Conservation (phyloP, 2,329 filamentous ascomycete species). For the Nemania serpens region DNA sequence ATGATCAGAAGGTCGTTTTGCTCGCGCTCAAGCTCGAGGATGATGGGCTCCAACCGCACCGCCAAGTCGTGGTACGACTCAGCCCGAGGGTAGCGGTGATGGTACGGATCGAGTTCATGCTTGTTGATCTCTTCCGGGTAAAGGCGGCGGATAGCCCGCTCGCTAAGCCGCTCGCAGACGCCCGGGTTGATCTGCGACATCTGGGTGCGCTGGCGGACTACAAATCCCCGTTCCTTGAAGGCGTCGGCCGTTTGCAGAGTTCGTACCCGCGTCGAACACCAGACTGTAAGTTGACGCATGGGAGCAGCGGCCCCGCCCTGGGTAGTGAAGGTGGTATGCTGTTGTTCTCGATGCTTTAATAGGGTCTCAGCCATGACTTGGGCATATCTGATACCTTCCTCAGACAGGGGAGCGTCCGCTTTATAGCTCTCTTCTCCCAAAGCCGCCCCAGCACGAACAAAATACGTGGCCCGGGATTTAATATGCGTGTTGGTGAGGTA, state of each 20-base stretch:
- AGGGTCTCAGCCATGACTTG: slow-evolving; percentile 84
- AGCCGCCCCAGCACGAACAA: slow-evolving; percentile 84
- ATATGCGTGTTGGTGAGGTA: slow-evolving; percentile 98
- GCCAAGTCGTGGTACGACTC: slow-evolving; percentile 99
- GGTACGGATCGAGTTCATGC: slow-evolving; percentile 93
- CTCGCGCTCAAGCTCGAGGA: slow-evolving; percentile 94
- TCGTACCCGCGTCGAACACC: slow-evolving; percentile 90
- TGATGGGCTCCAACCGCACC: slow-evolving; percentile 96
- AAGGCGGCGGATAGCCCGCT: slow-evolving; percentile 75
- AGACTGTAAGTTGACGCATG: slow-evolving; percentile 82
- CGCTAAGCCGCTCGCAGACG: slow-evolving; percentile 91
- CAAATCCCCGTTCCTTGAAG: slow-evolving; percentile 79
- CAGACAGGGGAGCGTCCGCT: slow-evolving; percentile 81
- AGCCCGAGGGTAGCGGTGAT: slow-evolving; percentile 92
- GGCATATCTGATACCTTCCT: slow-evolving; percentile 80
- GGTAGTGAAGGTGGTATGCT: slow-evolving; percentile 71
- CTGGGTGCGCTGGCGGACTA: slow-evolving; percentile 88
- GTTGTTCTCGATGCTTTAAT: slow-evolving; percentile 80
- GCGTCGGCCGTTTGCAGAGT: slow-evolving; percentile 89
- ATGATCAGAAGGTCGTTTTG: slow-evolving; percentile 98
- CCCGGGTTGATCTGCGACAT: slow-evolving; percentile 98
- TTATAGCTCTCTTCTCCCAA: slow-evolving; percentile 92
- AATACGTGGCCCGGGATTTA: slow-evolving; percentile 92
- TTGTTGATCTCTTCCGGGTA: slow-evolving; percentile 92
- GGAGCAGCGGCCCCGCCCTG: slow-evolving; percentile 70